phyloP scores from a whole-genome alignment of 345 rosid species.

The Firmiana major region DNA sequence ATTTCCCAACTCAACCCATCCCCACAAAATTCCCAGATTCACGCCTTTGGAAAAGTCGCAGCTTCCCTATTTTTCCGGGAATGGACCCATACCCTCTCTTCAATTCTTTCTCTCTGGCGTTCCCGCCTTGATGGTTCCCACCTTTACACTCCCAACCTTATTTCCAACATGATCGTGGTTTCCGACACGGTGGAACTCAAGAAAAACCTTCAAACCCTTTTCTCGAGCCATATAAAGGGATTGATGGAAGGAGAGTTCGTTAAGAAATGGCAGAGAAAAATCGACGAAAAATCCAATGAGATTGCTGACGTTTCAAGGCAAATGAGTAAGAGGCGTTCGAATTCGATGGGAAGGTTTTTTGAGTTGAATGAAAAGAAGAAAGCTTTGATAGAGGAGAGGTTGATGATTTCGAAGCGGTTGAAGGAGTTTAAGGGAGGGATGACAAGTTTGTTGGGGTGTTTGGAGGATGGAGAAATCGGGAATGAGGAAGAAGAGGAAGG shows the following conservation, averaged over 20 bases:
- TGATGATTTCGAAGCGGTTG: constrained; percentile 36
- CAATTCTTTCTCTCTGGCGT: constrained; percentile 39
- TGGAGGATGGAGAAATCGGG: constrained; percentile 27
- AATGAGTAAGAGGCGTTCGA: constrained; percentile 6
- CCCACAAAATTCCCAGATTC: constrained; percentile 6
- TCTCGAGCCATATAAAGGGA: constrained; percentile 30
- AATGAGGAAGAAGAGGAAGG: constrained; percentile 9
- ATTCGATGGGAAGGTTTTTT: not conserved
- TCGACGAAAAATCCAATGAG: constrained; percentile 25
- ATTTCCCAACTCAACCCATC: constrained; percentile 16
- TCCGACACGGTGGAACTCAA: constrained; percentile 42
- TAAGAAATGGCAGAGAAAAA: constrained; percentile 30
- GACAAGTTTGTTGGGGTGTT: constrained; percentile 40
- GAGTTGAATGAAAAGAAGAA: constrained; percentile 27
- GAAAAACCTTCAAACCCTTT: constrained; percentile 34
- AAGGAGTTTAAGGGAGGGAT: constrained; percentile 55
- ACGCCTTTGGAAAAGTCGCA: constrained; percentile 15
- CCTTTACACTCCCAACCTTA: constrained; percentile 25
- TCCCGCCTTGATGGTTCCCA: constrained; percentile 37
- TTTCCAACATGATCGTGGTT: constrained; percentile 30
- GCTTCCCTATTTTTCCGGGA: constrained; percentile 37
- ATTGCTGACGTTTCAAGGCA: constrained; percentile 15
- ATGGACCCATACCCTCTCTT: constrained; percentile 44
- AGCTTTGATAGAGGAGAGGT: constrained; percentile 33
- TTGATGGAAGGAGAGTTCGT: constrained; percentile 44